Conservation (phyloP, 169 alveolate genomes). For the Cryptosporidium ubiquitum region DNA sequence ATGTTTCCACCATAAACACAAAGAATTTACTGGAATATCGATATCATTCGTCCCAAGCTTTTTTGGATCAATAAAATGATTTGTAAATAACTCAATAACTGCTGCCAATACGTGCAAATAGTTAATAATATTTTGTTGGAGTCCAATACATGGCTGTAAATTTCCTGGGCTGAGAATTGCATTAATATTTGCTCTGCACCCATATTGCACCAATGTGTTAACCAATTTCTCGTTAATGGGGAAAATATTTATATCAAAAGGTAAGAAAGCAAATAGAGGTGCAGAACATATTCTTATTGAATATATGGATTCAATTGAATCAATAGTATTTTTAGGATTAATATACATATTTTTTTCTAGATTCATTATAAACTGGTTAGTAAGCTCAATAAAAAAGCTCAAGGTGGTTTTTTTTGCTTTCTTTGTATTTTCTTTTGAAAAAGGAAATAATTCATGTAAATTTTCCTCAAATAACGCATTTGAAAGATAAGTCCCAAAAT, state of each 20-base stretch:
- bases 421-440: not conserved
- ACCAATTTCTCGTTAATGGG: constrained; percentile 52
- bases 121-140: constrained; percentile 19
- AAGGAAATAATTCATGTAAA: constrained; percentile 4
- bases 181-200: constrained; percentile 14
- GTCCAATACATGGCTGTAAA: constrained; percentile 36
- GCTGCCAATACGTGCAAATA: constrained; percentile 67
- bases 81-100: constrained; percentile 23
- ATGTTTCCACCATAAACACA: constrained; percentile 65
- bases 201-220: not conserved
- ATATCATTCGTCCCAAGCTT: constrained; percentile 1
- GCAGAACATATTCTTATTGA: constrained; percentile 48
- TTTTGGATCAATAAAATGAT: constrained; percentile 13
- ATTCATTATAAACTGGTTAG: constrained; percentile 35
- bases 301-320: constrained; percentile 25
- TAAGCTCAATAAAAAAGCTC: constrained; percentile 28
- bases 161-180: not conserved
- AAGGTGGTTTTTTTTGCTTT: constrained; percentile 17
- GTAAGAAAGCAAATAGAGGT: constrained; percentile 53
- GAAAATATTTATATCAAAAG: constrained; percentile 28
- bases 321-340: constrained; percentile 18
- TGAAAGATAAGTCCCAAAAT: constrained; percentile 13
- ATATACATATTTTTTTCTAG: constrained; percentile 31
- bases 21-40: constrained; percentile 12
- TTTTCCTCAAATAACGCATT: constrained; percentile 6